Base-by-base conservation (phyloP, 2,329 filamentous ascomycete species). In the Diaporthe longicolla region DNA sequence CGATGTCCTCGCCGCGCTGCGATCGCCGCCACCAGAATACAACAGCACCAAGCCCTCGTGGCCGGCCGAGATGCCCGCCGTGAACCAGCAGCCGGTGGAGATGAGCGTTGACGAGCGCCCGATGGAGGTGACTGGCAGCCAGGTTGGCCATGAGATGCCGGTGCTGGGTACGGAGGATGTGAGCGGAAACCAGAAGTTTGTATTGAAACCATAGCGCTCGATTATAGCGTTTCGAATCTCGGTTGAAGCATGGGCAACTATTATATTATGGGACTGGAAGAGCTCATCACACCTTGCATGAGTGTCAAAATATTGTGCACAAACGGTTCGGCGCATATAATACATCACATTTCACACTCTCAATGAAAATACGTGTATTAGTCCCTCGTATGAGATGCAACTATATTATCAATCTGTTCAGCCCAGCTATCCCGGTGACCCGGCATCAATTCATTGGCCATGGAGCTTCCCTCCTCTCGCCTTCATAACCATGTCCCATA, bases 1-100 rank as follows among this genome's bases (percentile, higher is more conserved):
- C 17, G 69, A 71, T 9, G 52, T 57, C 19, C 55, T 71, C 11
- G 69, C 69, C 11, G 17, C 40, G 32, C 55, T 71, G 5, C 63
- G 63, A 48, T 52, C 29, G 11, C 43, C 29, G 55, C 69, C 24
- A 9, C 24, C 69, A 2, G 54, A 19, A 5, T 45, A 52, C 11
- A n/a, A 71, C 21, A 61, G 55, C 17, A 71, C 55, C 29, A 61
- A 71, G 29, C 69, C 69, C 29, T 50, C 69, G 3, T 61, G 55
- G 69, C 69, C 43, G 0, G 32, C 37, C 4, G 69, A 71, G 43
- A 71, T 71, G 69, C 54, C 55, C 15, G 55, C 69, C n/a, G 10
- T 71, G 43, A 71, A 71, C 19, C 29, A 24, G 24, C 40, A 52
- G 15, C 55, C 69, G 43, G 69, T 71, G 15, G 69, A 71, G 17